Base-by-base conservation (phyloP, 192 early-diverging fungal species). In the Umbelopsis vinacea region DNA sequence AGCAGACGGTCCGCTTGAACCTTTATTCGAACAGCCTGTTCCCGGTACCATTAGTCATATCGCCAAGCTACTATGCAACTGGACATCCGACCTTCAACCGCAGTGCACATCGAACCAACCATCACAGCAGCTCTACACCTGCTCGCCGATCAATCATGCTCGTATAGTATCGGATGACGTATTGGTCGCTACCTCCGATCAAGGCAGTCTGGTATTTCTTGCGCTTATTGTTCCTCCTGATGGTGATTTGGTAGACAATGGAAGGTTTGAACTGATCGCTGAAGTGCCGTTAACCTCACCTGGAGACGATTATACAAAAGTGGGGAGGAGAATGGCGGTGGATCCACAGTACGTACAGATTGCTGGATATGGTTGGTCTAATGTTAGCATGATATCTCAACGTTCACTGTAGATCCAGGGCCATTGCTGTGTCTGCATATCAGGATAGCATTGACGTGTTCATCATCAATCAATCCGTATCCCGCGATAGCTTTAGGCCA, bases 391-490 rank as follows among this genome's bases (percentile, higher is more conserved):
- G 19, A 37, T 21, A 40, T 26, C 12, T 37, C 35, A 57, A 22
- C 46, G 14, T 63, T 46, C 24, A n/a, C 24, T 55, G 7, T 68
- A 78, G 76, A 17, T 69, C 71, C 19, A 47, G 76, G 23, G 76
- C 72, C 24, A 50, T 78, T 23, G 76, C 72, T 15, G 68, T 78
- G 38, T 67, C 66, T 33, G 68, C 76, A 4, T 78, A 72, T 23
- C 71, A 78, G 52, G 76, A 78, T 48, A 45, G 22, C 19, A 35
- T 78, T 33, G 76, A 78, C 29, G 46, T 78, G 0, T 70, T 78
- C 35, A 73, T 78, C 46, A 23, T 78, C 19, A 68, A 73, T 11
- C 40, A 66, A 3, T 21, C 24, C 2, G 52, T 71, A n/a, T 73
- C 76, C 17, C 26, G 76, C 37, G 45, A 47, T 7, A 26, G 19